Evolutionary conservation across 2,329 filamentous ascomycete species (phyloP).

Genomic region (Sclerotinia subarctica): DNA sequence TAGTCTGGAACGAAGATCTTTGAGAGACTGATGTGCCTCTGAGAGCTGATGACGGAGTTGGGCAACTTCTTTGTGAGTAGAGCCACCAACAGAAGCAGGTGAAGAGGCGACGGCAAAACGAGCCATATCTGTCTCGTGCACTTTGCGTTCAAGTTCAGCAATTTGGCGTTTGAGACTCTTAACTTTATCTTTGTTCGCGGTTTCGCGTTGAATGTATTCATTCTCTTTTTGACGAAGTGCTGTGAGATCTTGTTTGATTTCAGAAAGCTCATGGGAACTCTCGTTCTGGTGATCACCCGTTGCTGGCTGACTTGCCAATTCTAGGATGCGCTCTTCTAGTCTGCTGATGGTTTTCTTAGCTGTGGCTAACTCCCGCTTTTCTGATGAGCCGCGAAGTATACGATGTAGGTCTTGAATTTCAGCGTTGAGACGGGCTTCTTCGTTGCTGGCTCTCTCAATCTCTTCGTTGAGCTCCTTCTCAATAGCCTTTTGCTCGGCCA

Average conservation of each 20-base stretch:
- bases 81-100: constrained; percentile 49
- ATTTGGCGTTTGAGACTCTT: constrained; percentile 64
- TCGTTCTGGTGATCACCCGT: constrained; percentile 43
- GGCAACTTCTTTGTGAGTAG: constrained; percentile 54
- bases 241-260: constrained; percentile 60
- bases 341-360: constrained; percentile 62
- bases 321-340: constrained; percentile 55
- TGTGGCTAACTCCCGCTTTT: constrained; percentile 45
- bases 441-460: constrained; percentile 61
- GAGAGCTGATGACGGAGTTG: constrained; percentile 60
- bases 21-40: constrained; percentile 56
- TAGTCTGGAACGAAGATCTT: constrained; percentile 52
- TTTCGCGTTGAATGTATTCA: constrained; percentile 62
- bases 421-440: constrained; percentile 59
- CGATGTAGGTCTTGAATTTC: constrained; percentile 53
- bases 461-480: constrained; percentile 65
- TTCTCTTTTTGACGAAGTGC: constrained; percentile 63
- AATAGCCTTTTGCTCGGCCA: constrained; percentile 55
- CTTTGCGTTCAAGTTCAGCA: constrained; percentile 62
- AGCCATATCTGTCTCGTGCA: constrained; percentile 61
- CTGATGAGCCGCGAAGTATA: constrained; percentile 37
- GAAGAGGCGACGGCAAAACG: constrained; percentile 47
- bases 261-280: constrained; percentile 52
- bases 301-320: constrained; percentile 44
- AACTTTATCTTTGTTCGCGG: constrained; percentile 58